A percentile compares a stretch with the other conserved stretches of the same genome.
phyloP scores from a whole-genome alignment of 805 yeast species.

The Jamesozyma hellenica region DNA sequence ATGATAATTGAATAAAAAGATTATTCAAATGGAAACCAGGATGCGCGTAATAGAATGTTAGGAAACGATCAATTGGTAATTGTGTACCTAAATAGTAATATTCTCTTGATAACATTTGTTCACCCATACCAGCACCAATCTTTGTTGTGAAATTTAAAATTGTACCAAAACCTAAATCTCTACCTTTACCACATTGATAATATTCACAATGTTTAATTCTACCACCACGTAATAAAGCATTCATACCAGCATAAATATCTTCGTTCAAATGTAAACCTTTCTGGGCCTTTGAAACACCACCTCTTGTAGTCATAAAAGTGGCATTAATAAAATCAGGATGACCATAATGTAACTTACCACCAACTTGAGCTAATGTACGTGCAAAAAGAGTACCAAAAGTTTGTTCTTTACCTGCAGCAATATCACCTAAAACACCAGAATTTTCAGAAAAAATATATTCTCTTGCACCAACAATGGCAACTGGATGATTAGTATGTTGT shows the following conservation, averaged over 20 bases:
- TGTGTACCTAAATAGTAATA: constrained; percentile 75
- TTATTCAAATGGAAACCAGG: constrained; percentile 81
- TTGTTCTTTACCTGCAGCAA: constrained; percentile 96
- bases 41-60: constrained; percentile 78
- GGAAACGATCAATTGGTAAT: constrained; percentile 68
- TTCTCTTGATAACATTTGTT: constrained; percentile 77
- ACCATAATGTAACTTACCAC: constrained; percentile 91
- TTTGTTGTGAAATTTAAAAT: constrained; percentile 77
- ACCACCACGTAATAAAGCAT: constrained; percentile 80
- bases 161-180: constrained; percentile 84
- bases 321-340: constrained; percentile 93
- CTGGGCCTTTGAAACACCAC: constrained; percentile 92
- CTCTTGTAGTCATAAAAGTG: constrained; percentile 87
- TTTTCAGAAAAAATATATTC: constrained; percentile 91
- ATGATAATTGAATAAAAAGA: constrained; percentile 64
- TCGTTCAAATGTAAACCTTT: constrained; percentile 87
- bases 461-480: constrained; percentile 90
- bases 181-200: constrained; percentile 93
- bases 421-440: constrained; percentile 86
- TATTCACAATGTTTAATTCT: constrained; percentile 91
- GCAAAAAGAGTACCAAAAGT: constrained; percentile 95
- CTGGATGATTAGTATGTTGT: constrained; percentile 69
- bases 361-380: constrained; percentile 83
- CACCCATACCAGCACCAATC: constrained; percentile 92
- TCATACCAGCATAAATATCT: constrained; percentile 95